These are phyloP conservation scores for Perilla frutescens DNA, from an alignment of 257 asterid species.

Conservation along the genomic window DNA sequence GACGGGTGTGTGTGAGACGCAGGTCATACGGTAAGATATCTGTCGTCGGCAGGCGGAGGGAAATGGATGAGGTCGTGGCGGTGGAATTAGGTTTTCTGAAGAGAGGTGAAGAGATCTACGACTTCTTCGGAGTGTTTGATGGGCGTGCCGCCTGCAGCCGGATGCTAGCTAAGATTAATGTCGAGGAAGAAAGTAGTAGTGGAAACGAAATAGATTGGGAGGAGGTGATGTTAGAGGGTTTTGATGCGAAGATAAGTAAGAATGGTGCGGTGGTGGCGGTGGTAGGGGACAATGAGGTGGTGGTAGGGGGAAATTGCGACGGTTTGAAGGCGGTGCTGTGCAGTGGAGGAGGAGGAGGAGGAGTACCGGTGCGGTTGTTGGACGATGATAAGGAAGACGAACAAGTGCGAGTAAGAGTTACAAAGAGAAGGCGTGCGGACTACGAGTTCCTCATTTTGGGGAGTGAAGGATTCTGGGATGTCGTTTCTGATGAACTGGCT, in stretches of 20 bases:
- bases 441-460: slow-evolving; percentile 61
- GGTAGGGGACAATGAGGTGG: slow-evolving; percentile 57
- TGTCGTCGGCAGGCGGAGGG: slow-evolving; percentile 64
- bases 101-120: slow-evolving; percentile 40
- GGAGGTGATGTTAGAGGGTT: slow-evolving; percentile 53
- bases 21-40: slow-evolving; percentile 55
- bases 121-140: slow-evolving; percentile 65
- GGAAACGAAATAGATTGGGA: slow-evolving; percentile 47
- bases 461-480: slow-evolving; percentile 75
- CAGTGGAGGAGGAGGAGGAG: slow-evolving; percentile 63
- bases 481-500: slow-evolving; percentile 55
- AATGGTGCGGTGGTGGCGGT: slow-evolving; percentile 49
- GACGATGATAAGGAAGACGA: slow-evolving; percentile 43
- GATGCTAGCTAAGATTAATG: slow-evolving; percentile 30
- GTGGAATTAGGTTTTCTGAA: slow-evolving; percentile 45
- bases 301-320: slow-evolving; percentile 68
- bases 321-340: slow-evolving; percentile 70
- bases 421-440: slow-evolving; percentile 40
- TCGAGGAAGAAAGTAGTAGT: slow-evolving; percentile 13
- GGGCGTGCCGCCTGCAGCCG: slow-evolving; percentile 60
- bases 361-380: slow-evolving; percentile 54
- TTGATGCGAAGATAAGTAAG: slow-evolving; percentile 50
- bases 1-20: slow-evolving; percentile 1
- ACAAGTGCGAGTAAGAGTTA: slow-evolving; percentile 49
- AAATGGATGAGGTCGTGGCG: slow-evolving; percentile 68